phyloP scores from a whole-genome alignment of 2,329 filamentous ascomycete genomes.

The Beauveria sp. region DNA sequence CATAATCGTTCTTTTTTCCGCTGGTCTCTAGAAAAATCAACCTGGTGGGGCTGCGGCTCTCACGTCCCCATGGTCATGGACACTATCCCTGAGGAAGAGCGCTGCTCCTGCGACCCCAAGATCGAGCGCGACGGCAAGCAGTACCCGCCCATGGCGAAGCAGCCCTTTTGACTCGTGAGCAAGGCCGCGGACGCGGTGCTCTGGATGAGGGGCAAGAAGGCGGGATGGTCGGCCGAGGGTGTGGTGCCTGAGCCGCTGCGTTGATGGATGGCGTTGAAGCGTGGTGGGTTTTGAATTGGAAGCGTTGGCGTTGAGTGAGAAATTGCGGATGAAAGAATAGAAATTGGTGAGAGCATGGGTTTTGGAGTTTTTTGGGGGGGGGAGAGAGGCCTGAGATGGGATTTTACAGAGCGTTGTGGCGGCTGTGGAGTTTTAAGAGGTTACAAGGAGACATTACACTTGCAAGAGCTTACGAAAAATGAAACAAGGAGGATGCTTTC shows the following conservation, averaged over 20 bases:
- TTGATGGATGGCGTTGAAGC: not conserved
- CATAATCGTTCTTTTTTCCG: not conserved
- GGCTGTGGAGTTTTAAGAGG: not conserved
- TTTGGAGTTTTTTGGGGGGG: not conserved
- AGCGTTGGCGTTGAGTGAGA: conserved; percentile 3
- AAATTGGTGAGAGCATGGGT: not conserved
- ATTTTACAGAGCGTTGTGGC: too few species aligned
- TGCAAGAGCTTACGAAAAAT: too few species aligned
- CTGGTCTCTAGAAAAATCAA: conserved; percentile 41
- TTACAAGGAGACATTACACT: too few species aligned
- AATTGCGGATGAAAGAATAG: not conserved
- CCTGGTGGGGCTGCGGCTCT: conserved; percentile 59
- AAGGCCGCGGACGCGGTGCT: conserved; percentile 22
- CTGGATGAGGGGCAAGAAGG: conserved; percentile 22
- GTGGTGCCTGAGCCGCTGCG: conserved; percentile 23
- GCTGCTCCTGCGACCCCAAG: conserved; percentile 59
- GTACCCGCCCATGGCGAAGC: conserved; percentile 56
- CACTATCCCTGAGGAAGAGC: conserved; percentile 45
- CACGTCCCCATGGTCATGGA: conserved; percentile 58
- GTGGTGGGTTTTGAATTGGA: not conserved
- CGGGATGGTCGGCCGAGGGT: conserved; percentile 22
- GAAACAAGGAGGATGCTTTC: too few species aligned
- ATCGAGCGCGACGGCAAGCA: conserved; percentile 51
- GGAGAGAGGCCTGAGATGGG: too few species aligned
- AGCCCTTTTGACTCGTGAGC: conserved; percentile 31